A percentile compares a stretch with the other conserved stretches of the same genome.
Conservation (phyloP, 805 yeast genomes). For the Osmozyma mogii region DNA sequence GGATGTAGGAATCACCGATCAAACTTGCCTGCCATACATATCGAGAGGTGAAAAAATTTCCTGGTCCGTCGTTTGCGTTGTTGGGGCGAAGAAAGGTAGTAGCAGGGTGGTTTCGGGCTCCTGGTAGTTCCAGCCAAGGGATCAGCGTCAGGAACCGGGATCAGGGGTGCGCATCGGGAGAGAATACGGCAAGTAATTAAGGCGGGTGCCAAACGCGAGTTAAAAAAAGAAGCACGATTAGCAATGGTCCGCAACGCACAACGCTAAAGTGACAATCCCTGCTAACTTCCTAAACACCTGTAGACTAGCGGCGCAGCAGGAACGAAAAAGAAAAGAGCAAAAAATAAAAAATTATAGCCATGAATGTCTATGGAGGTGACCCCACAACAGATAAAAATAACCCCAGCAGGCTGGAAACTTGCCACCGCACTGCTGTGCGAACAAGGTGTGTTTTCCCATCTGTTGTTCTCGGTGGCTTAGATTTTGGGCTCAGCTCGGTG, state of each 20-base stretch:
- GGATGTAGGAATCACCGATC: constrained; percentile 1
- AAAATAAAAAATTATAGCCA: neutral
- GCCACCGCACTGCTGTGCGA: neutral
- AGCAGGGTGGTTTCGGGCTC: too few relatives aligned
- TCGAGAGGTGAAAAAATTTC: neutral
- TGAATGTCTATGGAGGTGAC: neutral
- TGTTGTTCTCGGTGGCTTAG: neutral
- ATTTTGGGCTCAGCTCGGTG: neutral
- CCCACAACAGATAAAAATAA: neutral
- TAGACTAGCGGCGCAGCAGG: too few relatives aligned
- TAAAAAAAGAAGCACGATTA: neutral
- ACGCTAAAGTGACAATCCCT: neutral
- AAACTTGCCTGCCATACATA: constrained; percentile 1
- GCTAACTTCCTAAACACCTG: too few relatives aligned
- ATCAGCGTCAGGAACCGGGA: too few relatives aligned
- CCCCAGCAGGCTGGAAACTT: neutral
- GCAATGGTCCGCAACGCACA: constrained; percentile 2
- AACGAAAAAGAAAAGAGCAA: too few relatives aligned
- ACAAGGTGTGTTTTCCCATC: too few relatives aligned
- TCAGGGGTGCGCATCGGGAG: too few relatives aligned
- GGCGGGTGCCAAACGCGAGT: constrained; percentile 1
- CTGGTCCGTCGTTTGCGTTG: constrained; percentile 2
- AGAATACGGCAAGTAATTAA: too few relatives aligned
- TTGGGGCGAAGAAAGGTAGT: too few relatives aligned
- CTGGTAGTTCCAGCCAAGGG: too few relatives aligned